phyloP scores from a whole-genome alignment of 768 basidiomycete species.

The Phaeotremella fagi region DNA sequence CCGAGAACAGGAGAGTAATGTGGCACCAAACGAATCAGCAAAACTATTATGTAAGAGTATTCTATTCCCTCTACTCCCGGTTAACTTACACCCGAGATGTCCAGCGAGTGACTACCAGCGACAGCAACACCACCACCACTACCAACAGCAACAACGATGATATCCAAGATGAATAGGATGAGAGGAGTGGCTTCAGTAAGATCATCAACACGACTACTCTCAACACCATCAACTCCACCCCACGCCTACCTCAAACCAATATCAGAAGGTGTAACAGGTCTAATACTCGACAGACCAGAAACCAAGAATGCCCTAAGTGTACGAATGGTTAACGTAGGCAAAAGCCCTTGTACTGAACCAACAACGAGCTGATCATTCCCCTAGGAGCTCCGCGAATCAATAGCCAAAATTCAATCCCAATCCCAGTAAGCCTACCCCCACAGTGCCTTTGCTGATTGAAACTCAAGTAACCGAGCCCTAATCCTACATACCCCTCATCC shows the following conservation, averaged over 20 bases:
- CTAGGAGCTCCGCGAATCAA: constrained; percentile 67
- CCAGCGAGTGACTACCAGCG: background rate
- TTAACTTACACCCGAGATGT: background rate
- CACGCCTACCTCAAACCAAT: constrained; percentile 33
- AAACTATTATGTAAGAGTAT: too few species aligned
- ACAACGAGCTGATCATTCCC: constrained; percentile 8
- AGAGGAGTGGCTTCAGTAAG: too few species aligned
- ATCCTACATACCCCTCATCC: constrained; percentile 72
- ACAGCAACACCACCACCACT: too few species aligned
- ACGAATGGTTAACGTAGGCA: constrained; percentile 60
- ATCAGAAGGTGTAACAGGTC: constrained; percentile 58
- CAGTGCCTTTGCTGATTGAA: background rate
- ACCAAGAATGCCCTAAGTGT: constrained; percentile 84
- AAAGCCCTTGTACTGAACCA: background rate
- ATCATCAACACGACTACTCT: background rate
- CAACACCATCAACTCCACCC: constrained; percentile 6
- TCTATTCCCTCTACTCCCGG: too few species aligned
- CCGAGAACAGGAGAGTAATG: too few species aligned
- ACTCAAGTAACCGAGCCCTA: constrained; percentile 64
- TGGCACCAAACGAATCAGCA: too few species aligned
- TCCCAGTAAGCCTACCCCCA: background rate
- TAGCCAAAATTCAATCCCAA: constrained; percentile 54
- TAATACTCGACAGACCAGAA: constrained; percentile 75
- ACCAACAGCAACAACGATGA: too few species aligned
- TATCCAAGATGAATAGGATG: background rate